Percentiles rank a stretch among this genome's conserved stretches.
Conservation (phyloP, 371 early-diverging fungal species). For the Batrachochytrium dendrobatidis region DNA sequence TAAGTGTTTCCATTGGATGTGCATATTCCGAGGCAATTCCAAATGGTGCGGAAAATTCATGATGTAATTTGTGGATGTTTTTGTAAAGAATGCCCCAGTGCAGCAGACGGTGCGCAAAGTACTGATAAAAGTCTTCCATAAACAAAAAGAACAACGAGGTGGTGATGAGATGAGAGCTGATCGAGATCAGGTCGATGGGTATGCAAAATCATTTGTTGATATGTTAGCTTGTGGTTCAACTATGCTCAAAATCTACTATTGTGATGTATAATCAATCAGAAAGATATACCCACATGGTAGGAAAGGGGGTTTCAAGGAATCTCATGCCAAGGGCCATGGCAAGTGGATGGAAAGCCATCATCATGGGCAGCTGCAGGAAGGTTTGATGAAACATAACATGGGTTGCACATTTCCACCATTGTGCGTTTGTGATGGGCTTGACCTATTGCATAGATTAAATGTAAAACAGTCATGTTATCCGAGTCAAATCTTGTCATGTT, state of each 20-base stretch:
- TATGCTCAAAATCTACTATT: too few species aligned
- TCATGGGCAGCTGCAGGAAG: slow-evolving; percentile 74
- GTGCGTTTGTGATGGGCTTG: slow-evolving; percentile 56
- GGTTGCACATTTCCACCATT: slow-evolving; percentile 68
- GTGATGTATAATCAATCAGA: too few species aligned
- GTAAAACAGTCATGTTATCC: not conserved
- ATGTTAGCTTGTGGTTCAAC: too few species aligned
- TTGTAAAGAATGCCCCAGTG: slow-evolving; percentile 86
- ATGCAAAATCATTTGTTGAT: too few species aligned
- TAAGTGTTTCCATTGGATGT: slow-evolving; percentile 25
- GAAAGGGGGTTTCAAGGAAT: slow-evolving; percentile 73
- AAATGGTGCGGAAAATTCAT: slow-evolving; percentile 86
- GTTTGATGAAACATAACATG: slow-evolving; percentile 68
- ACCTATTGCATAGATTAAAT: slow-evolving; percentile 43
- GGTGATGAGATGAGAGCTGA: too few species aligned
- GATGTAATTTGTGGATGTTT: slow-evolving; percentile 86
- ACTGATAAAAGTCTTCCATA: slow-evolving; percentile 54
- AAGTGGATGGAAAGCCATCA: slow-evolving; percentile 76
- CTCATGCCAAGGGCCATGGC: slow-evolving; percentile 77
- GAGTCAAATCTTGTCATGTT: too few species aligned
- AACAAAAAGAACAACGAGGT: slow-evolving; percentile 70
- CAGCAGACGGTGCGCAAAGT: slow-evolving; percentile 66
- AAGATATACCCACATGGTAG: slow-evolving; percentile 52
- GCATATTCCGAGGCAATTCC: slow-evolving; percentile 48
- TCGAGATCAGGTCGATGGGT: slow-evolving; percentile 8